These are phyloP conservation scores for Coemansia sp. DNA, from an alignment of 192 early-diverging fungal species.

Conservation along the genomic window DNA sequence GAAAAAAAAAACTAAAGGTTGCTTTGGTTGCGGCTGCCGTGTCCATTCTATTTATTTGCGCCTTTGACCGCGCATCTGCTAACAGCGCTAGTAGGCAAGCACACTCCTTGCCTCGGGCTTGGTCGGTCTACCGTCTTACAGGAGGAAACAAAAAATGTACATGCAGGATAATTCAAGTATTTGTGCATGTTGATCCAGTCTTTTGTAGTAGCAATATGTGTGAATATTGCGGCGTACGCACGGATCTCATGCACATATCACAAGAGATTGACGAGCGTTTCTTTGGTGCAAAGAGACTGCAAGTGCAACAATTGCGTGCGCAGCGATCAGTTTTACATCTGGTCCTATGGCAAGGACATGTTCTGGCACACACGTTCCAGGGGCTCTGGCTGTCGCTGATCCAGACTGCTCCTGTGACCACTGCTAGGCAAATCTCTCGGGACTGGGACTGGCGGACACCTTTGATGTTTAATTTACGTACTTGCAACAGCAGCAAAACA, in stretches of 20 bases:
- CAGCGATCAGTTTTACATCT: background rate
- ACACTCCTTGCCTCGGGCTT: background rate
- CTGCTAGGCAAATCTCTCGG: no score
- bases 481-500: background rate
- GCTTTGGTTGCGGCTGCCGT: background rate
- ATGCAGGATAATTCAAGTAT: background rate
- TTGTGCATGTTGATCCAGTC: background rate
- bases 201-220: background rate
- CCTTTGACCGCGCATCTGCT: background rate
- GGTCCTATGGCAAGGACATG: background rate
- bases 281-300: background rate
- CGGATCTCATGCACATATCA: background rate
- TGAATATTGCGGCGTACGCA: background rate
- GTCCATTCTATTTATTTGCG: slow-evolving; percentile 7
- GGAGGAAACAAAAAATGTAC: background rate
- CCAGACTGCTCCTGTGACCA: no score
- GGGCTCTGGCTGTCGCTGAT: background rate
- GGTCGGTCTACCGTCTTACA: background rate
- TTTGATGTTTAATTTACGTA: background rate
- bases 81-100: background rate
- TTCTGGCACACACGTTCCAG: background rate
- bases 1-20: background rate
- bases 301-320: background rate
- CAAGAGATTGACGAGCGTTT: background rate
- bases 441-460: no score